These are phyloP conservation scores for Rhizoctonia solani DNA, from an alignment of 1,284 basidiomycete species.

Conservation along the genomic window DNA sequence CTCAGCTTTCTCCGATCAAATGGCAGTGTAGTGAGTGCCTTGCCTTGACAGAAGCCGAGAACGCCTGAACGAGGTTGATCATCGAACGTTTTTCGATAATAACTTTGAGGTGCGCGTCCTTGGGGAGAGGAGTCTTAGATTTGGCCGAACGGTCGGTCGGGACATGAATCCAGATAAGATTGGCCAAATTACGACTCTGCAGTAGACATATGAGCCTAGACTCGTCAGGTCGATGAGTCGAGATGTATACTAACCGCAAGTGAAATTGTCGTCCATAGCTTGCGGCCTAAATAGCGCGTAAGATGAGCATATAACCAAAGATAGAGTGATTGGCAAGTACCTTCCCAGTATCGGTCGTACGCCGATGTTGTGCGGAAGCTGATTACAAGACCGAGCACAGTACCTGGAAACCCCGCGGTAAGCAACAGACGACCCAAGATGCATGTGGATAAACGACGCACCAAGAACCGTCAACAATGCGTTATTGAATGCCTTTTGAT, in stretches of 20 bases:
- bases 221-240: not conserved
- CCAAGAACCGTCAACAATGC: conserved; percentile 51
- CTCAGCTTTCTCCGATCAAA: not conserved
- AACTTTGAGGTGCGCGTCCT: conserved; percentile 52
- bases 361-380: conserved; percentile 55
- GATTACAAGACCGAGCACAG: conserved; percentile 49
- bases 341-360: conserved; percentile 61
- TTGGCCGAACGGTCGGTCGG: conserved; percentile 53
- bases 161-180: conserved; percentile 63
- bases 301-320: not conserved
- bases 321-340: conserved; percentile 1
- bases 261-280: conserved; percentile 20
- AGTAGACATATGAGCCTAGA: not conserved
- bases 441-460: conserved; percentile 3
- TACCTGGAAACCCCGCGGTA: conserved; percentile 35
- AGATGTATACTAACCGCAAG: conserved; percentile 7
- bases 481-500: not conserved
- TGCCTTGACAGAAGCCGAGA: conserved; percentile 63
- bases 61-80: conserved; percentile 71
- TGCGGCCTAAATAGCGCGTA: conserved; percentile 8
- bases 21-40: conserved; percentile 6
- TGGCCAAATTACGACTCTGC: conserved; percentile 37
- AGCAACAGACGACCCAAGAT: not conserved
- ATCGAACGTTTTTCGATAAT: conserved; percentile 73
- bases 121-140: conserved; percentile 39